phyloP scores from a whole-genome alignment of 2,329 filamentous ascomycete species.

The Pseudogymnoascus sp. region DNA sequence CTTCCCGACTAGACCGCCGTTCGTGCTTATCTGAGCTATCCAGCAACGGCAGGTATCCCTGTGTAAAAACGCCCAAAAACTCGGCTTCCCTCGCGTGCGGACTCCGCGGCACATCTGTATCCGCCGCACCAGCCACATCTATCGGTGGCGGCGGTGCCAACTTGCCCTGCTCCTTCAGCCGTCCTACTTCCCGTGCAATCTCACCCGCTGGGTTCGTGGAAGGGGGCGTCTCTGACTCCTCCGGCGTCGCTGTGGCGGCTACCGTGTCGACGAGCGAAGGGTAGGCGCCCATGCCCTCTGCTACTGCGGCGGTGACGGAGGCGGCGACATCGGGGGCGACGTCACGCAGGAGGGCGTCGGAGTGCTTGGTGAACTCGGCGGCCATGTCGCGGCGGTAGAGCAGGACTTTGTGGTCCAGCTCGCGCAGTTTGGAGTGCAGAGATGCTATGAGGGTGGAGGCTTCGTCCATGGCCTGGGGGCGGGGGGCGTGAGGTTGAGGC shows the following conservation, averaged over 20 bases:
- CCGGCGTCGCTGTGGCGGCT: not conserved
- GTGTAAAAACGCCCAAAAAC: slow-evolving; percentile 55
- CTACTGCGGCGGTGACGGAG: slow-evolving; percentile 38
- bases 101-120: slow-evolving; percentile 33
- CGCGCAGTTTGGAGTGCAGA: slow-evolving; percentile 45
- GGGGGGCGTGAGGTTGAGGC: not conserved
- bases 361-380: slow-evolving; percentile 48
- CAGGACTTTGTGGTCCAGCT: slow-evolving; percentile 50
- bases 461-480: slow-evolving; percentile 61
- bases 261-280: slow-evolving; percentile 16
- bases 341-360: slow-evolving; percentile 41
- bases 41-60: slow-evolving; percentile 53
- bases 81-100: slow-evolving; percentile 50
- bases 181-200: not conserved
- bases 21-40: slow-evolving; percentile 33
- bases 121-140: slow-evolving; percentile 27
- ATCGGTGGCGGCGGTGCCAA: not conserved
- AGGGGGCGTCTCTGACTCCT: not conserved
- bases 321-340: slow-evolving; percentile 40
- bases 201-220: not conserved
- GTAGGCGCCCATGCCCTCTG: slow-evolving; percentile 21
- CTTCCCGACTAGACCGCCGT: slow-evolving; percentile 20
- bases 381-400: slow-evolving; percentile 50
- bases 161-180: not conserved
- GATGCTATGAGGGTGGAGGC: slow-evolving; percentile 65